Evolutionary conservation across 495 filamentous ascomycete species (phyloP), one percentile per base, ranked within the genome.

Genomic region (Darksidea phi): DNA sequence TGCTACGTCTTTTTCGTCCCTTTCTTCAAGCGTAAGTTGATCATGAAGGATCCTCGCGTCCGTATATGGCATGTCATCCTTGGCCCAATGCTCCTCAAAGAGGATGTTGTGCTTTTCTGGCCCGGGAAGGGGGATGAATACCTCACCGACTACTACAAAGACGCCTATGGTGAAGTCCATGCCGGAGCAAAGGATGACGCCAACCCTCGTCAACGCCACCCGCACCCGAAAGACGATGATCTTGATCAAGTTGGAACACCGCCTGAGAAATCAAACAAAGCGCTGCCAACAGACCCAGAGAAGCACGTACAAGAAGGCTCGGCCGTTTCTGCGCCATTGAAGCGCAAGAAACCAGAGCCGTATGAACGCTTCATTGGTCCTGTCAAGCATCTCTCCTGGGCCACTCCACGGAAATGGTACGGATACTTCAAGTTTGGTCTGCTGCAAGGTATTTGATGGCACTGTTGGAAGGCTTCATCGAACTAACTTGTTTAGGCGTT

Each of bases 1-100:
- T 67, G 78, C 25, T 70, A 75, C 65, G 63, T 80, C 63, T 88
- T 87, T 74, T 80, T 88, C 73, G 63, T 85, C 26, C 85, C 84
- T 4, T 89, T 79, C 71, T 71, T 87, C 66, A 74, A 85, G 67
- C 82, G 84, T 54, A 77, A 79, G 45, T 74, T 87, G 32, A 70
- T 84, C 63, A 69, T 72, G 25, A 70, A 82, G 4, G 85, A 88
- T 69, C 74, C 78, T 72, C 75, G 80, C 32, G 63, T 88, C 32
- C 78, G 73, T 17, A 81, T 81, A 75, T 85, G 77, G 50, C 79
- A 88, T 61, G 67, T 88, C 25, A 73, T 78, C 32, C 63, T 79
- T 1, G 86, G 86, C 0, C 86, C 82, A 7, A 55, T 83, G 4
- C 75, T 88, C 7, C 71, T 79, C 7, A 56, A 71, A 20, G 68